Conservation (phyloP, 208 protist species). For the Trichomonas vaginalis region DNA sequence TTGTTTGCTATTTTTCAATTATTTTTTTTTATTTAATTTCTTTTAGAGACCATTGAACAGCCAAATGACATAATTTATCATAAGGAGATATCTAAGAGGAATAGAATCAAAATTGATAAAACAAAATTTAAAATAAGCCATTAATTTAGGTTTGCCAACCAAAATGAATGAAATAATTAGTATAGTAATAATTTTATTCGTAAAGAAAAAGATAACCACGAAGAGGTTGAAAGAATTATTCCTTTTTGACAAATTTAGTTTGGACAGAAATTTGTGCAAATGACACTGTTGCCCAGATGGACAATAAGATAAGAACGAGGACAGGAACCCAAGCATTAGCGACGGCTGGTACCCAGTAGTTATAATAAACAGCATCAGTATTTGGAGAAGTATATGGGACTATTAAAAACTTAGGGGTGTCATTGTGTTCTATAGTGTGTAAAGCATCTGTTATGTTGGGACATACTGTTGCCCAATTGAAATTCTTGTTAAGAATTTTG, state of each 20-base stretch:
- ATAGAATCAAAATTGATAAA: too few species aligned
- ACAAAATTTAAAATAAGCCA: too few species aligned
- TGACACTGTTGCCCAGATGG: neutral
- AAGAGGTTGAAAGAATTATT: neutral
- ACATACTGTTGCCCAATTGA: neutral
- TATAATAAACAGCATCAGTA: neutral
- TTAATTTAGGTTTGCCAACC: too few species aligned
- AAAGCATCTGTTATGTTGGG: neutral
- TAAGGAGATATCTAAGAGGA: too few species aligned
- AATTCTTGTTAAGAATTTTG: too few species aligned
- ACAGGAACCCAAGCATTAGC: neutral
- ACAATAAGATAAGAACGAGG: neutral
- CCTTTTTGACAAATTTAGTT: neutral
- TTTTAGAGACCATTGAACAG: too few species aligned
- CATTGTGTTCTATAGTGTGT: neutral
- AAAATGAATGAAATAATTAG: too few species aligned
- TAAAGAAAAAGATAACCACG: too few species aligned
- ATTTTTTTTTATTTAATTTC: too few species aligned
- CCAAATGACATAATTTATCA: too few species aligned
- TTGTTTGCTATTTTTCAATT: neutral
- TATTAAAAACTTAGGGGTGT: neutral
- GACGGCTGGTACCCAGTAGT: neutral
- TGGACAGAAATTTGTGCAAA: neutral
- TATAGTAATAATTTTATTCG: too few species aligned
- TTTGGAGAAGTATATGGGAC: neutral